Conservation (phyloP, 2,329 filamentous ascomycete species). For the Colletotrichum noveboracense region DNA sequence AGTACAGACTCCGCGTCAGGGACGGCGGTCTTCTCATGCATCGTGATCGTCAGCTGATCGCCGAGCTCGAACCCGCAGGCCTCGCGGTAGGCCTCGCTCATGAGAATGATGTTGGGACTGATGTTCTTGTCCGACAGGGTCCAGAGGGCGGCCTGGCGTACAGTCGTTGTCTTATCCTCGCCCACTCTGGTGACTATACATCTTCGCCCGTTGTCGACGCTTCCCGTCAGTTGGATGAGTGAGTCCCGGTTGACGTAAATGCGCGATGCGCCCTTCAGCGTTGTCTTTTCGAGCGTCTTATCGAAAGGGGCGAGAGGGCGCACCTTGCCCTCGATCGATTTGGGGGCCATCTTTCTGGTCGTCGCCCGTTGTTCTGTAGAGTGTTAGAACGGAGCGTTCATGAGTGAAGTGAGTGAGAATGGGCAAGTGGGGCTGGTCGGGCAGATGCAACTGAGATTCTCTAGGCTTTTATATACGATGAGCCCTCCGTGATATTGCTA, state of each 20-base stretch:
- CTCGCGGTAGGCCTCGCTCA: conserved; percentile 76
- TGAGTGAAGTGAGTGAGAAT: background rate
- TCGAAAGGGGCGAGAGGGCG: conserved; percentile 42
- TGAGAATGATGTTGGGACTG: conserved; percentile 71
- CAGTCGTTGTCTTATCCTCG: conserved; percentile 20
- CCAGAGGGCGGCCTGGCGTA: conserved; percentile 55
- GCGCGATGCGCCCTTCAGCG: conserved; percentile 47
- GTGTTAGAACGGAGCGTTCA: background rate
- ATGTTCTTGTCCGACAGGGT: conserved; percentile 63
- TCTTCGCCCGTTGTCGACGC: conserved; percentile 45
- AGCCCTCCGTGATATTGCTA: background rate
- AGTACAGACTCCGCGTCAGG: conserved; percentile 60
- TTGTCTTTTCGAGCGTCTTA: conserved; percentile 45
- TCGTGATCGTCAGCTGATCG: conserved; percentile 65
- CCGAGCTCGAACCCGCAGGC: conserved; percentile 75
- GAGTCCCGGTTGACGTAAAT: conserved; percentile 54
- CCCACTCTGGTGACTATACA: conserved; percentile 44
- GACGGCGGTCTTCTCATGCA: conserved; percentile 57
- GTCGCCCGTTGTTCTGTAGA: background rate
- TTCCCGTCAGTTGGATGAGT: conserved; percentile 48
- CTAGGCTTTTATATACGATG: background rate
- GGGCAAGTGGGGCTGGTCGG: background rate
- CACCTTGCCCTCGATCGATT: conserved; percentile 34
- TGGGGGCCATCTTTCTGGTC: background rate
- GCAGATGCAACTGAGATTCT: background rate